Evolutionary conservation across 805 yeast genomes (phyloP).

Genomic region (Spathaspora sp.): DNA sequence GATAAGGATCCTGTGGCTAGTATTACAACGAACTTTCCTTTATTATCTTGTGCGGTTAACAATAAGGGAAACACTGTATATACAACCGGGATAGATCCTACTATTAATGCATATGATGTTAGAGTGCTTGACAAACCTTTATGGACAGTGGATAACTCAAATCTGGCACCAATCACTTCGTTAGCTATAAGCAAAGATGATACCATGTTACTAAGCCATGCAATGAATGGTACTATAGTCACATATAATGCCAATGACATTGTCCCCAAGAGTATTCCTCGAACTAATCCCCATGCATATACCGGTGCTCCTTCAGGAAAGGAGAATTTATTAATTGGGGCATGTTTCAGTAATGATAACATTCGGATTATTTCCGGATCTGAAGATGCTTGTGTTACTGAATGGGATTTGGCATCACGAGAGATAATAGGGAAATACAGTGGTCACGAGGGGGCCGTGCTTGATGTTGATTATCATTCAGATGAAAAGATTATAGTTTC

Average conservation of each 20-base stretch:
- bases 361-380: conserved; percentile 54
- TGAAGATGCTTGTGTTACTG: conserved; percentile 52
- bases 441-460: conserved; percentile 62
- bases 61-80: conserved; percentile 42
- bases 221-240: conserved; percentile 55
- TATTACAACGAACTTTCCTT: conserved; percentile 52
- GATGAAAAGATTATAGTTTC: conserved; percentile 38
- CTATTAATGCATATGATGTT: conserved; percentile 56
- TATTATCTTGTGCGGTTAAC: conserved; percentile 43
- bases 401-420: conserved; percentile 59
- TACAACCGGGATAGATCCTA: conserved; percentile 67
- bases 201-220: conserved; percentile 45
- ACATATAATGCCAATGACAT: conserved; percentile 52
- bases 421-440: conserved; percentile 43
- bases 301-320: conserved; percentile 56
- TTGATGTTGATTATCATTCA: conserved; percentile 58
- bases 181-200: conserved; percentile 46
- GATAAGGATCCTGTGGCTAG: conserved; percentile 39
- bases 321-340: conserved; percentile 51
- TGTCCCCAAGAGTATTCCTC: conserved; percentile 34
- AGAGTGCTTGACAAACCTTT: conserved; percentile 37
- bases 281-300: conserved; percentile 45
- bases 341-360: conserved; percentile 42
- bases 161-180: conserved; percentile 49
- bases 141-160: conserved; percentile 44